A percentile compares a stretch with the other conserved stretches of the same genome.
Evolutionary conservation across 768 basidiomycete genomes (phyloP).

Genomic region (Auriscalpium microsporum): DNA sequence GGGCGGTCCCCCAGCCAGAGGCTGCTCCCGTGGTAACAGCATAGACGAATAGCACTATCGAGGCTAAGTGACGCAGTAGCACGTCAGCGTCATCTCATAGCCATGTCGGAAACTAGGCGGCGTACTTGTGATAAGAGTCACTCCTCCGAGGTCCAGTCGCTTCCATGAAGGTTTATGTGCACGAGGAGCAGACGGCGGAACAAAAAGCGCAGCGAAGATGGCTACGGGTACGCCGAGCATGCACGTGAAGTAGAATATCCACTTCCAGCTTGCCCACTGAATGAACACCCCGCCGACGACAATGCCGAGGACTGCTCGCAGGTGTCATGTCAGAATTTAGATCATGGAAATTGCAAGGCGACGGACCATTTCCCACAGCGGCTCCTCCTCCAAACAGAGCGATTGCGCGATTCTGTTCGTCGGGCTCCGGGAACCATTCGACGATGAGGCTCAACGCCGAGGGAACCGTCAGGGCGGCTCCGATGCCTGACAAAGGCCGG

Average conservation of each 20-base stretch:
- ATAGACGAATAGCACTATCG: constrained; percentile 27
- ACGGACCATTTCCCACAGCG: not conserved
- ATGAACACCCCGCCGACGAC: constrained; percentile 31
- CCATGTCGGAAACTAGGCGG: not conserved
- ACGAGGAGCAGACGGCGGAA: constrained; percentile 23
- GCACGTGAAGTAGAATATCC: constrained; percentile 40
- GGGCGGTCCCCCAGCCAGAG: constrained; percentile 31
- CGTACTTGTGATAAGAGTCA: constrained; percentile 26
- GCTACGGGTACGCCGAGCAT: constrained; percentile 24
- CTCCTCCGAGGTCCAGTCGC: constrained; percentile 25
- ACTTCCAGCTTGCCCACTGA: constrained; percentile 28
- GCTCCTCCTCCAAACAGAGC: constrained; percentile 8
- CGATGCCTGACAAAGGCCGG: not conserved
- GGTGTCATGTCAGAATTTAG: not conserved
- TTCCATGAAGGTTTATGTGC: constrained; percentile 15
- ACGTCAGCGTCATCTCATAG: too few relatives aligned
- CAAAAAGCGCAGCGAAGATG: constrained; percentile 20
- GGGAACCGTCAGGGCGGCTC: constrained; percentile 36
- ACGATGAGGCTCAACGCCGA: constrained; percentile 35
- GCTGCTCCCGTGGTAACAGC: constrained; percentile 32
- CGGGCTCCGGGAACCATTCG: constrained; percentile 35
- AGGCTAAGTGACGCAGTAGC: constrained; percentile 7
- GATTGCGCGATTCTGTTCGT: constrained; percentile 35
- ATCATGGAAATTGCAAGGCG: not conserved
- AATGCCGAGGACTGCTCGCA: constrained; percentile 12